Base-by-base conservation (phyloP, 2,329 filamentous ascomycete species). In the Dactylellina cionopaga region DNA sequence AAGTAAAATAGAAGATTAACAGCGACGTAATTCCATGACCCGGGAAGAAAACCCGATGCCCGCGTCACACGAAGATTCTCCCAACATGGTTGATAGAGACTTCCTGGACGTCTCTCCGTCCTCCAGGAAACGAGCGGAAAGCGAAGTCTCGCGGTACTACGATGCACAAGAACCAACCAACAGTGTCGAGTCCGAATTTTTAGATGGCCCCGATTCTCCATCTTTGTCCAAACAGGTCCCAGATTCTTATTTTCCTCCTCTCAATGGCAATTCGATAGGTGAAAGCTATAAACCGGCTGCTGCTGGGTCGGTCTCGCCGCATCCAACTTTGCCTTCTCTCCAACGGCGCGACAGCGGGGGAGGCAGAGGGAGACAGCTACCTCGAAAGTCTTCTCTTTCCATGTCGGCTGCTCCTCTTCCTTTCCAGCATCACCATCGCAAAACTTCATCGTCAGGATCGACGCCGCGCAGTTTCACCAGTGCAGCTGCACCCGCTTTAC, bases 61-160 rank as follows among this genome's bases (percentile, higher is more conserved):
- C 6, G 29, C 35, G 44, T 71, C 58, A 24, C 59, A 71, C 51
- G 49, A 63, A 47, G 56, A 55, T 13, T 51, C 43, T 5, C 29
- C 46, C 33, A 41, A 62, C 5, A 71, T 64, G 66, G 19, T 33
- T 13, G 59, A 59, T 19, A 49, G 46, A 27, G 58, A 71, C 58
- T 58, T 72, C 37, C 68, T 72, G 29, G 59, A 65, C 25, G 60
- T 72, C 31, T 11, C 58, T 15, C 65, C 68, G 51, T 46, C 68
- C 15, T 35, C 68, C 17, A 72, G 68, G 46, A 65, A 72, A 55
- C 68, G 68, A 52, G 68, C 68, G 59, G 68, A 72, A 43, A 72
- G 68, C 37, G 68, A 72, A 24, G 68, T 72, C 7, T 72, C 68
- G 29, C 54, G 68, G 46, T 72, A 72, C 59, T 72, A 72, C 52